Evolutionary conservation across 2,329 filamentous ascomycete genomes (phyloP).

Genomic region (Arthrobotrys pseudoclavata): DNA sequence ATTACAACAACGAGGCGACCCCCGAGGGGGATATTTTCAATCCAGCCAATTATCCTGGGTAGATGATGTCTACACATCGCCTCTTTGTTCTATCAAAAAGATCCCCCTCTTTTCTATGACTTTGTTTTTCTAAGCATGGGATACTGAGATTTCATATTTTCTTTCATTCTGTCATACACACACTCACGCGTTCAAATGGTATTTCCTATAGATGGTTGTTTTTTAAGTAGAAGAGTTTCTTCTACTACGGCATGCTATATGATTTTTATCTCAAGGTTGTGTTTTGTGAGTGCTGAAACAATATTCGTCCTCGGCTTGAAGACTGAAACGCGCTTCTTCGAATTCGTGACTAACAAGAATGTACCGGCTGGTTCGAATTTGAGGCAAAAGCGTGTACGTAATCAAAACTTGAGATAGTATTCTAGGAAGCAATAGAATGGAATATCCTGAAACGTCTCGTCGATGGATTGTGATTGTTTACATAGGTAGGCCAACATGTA

Average conservation of each 20-base stretch:
- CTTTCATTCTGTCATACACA: background rate
- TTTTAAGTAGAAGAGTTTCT: background rate
- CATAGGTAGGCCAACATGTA: no score
- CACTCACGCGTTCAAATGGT: background rate
- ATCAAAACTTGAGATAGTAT: background rate
- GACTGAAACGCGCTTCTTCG: background rate
- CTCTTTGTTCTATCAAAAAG: background rate
- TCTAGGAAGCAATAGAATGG: background rate
- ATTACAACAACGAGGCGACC: slow-evolving; percentile 53
- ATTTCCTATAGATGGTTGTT: background rate
- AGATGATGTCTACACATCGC: background rate
- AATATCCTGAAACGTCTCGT: slow-evolving; percentile 1
- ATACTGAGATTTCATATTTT: background rate
- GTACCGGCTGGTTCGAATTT: background rate
- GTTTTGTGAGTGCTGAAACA: background rate
- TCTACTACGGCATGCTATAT: background rate
- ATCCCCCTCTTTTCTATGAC: background rate
- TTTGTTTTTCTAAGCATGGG: background rate
- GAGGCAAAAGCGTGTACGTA: background rate
- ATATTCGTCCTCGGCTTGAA: background rate
- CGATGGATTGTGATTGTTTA: no score
- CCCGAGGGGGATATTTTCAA: slow-evolving; percentile 56
- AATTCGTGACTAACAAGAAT: background rate
- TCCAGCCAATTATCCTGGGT: slow-evolving; percentile 27
- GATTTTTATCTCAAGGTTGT: background rate